These are phyloP conservation scores for Fusarium verticillioides DNA, from an alignment of 2,329 filamentous ascomycete species.

Conservation along the genomic window DNA sequence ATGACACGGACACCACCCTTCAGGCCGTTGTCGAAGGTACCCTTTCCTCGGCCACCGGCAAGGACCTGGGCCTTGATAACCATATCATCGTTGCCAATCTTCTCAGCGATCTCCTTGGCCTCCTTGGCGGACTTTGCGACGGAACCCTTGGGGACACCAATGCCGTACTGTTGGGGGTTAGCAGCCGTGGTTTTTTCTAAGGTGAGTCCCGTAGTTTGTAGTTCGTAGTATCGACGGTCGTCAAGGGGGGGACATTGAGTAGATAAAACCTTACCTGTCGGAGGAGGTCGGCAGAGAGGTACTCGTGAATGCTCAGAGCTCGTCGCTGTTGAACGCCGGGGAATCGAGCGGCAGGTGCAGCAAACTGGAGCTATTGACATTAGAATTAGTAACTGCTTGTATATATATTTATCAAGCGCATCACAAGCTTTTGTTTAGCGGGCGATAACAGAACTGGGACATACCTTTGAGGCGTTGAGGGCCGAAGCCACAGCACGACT, in stretches of 20 bases:
- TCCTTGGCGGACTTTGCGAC: slow-evolving; percentile 86
- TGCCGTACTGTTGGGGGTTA: slow-evolving; percentile 77
- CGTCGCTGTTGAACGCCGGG: slow-evolving; percentile 83
- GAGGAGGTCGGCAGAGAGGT: slow-evolving; percentile 92
- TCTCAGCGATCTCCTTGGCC: slow-evolving; percentile 90
- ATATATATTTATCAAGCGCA: not conserved
- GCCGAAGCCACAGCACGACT: slow-evolving; percentile 83
- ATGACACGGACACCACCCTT: slow-evolving; percentile 99
- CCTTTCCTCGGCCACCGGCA: slow-evolving; percentile 97
- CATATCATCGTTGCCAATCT: slow-evolving; percentile 94
- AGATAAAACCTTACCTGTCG: slow-evolving; percentile 65
- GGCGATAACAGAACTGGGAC: slow-evolving; percentile 38
- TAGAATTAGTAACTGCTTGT: slow-evolving; percentile 22
- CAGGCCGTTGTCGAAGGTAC: slow-evolving; percentile 96
- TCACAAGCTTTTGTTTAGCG: slow-evolving; percentile 18
- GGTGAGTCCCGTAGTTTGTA: slow-evolving; percentile 16
- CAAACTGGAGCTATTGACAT: slow-evolving; percentile 44
- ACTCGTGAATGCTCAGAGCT: slow-evolving; percentile 97
- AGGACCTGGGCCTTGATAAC: slow-evolving; percentile 99
- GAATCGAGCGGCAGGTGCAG: slow-evolving; percentile 63
- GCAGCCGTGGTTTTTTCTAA: slow-evolving; percentile 15
- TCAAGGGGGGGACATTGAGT: slow-evolving; percentile 16
- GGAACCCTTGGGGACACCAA: slow-evolving; percentile 89
- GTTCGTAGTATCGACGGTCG: slow-evolving; percentile 25
- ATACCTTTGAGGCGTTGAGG: slow-evolving; percentile 80